Conservation (phyloP, 2,329 filamentous ascomycete genomes). For the Penicillium sp. region DNA sequence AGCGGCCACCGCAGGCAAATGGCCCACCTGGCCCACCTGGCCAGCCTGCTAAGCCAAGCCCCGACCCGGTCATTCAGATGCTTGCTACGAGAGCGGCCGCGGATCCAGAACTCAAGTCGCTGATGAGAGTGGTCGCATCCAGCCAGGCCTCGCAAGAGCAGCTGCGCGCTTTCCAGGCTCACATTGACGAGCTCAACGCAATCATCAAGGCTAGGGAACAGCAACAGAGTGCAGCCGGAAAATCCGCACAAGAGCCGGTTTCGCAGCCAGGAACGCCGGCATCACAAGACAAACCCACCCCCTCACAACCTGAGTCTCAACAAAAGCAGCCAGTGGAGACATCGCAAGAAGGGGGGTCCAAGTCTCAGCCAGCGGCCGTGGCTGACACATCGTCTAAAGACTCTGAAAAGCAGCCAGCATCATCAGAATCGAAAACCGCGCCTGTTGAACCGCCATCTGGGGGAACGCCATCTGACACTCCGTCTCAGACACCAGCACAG, state of each 20-base stretch:
- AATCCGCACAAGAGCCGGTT: conserved; percentile 2
- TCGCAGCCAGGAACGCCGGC: conserved; percentile 13
- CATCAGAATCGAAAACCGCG: not conserved
- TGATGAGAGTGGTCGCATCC: conserved; percentile 49
- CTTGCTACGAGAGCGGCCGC: conserved; percentile 48
- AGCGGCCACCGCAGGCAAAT: conserved; percentile 25
- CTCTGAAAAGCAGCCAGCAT: not conserved
- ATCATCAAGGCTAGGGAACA: conserved; percentile 45
- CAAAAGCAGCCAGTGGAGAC: conserved; percentile 23
- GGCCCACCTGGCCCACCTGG: conserved; percentile 27
- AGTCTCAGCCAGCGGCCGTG: conserved; percentile 12
- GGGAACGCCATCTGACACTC: not conserved
- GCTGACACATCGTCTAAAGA: conserved; percentile 16
- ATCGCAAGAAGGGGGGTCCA: conserved; percentile 14
- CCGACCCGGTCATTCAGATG: conserved; percentile 51
- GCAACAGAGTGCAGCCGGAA: conserved; percentile 25
- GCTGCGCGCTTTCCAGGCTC: conserved; percentile 46
- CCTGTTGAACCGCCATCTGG: conserved; percentile 1
- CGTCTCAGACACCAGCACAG: conserved; percentile 10
- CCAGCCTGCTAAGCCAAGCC: conserved; percentile 42
- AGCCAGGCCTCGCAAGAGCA: conserved; percentile 48
- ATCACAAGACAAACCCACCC: conserved; percentile 7
- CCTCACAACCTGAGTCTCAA: conserved; percentile 23
- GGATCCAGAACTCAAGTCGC: conserved; percentile 46
- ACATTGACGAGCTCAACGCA: conserved; percentile 49